Evolutionary conservation across 1,139 yeast species (phyloP), one percentile per base, ranked within the genome.

Genomic region (Yamadazyma kanchanaburiensis): DNA sequence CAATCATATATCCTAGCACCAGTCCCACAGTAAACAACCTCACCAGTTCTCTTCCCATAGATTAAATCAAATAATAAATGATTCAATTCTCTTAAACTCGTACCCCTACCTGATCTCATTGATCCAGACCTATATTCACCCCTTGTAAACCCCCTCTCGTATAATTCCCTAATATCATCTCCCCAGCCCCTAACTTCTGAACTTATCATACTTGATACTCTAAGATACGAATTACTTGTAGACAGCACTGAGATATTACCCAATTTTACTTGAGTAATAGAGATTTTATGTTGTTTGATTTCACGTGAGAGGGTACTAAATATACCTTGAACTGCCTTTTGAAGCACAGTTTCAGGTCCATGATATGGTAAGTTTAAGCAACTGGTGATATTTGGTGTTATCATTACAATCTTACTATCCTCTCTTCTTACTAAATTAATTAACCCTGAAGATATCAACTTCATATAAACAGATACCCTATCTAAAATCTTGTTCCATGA

Each of bases 361-460:
- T 72, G 77, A 47, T 65, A 74, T 6, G 77, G 73, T 40, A 72
- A 40, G 16, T 57, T 50, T 25, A 73, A 49, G 1, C 66, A 49
- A 33, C 74, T 60, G 6, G 69, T 54, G 12, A 72, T 63, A 25
- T 55, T 66, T 6, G 77, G 71, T 20, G 64, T 57, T 8, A 74
- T 47, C 15, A 68, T 45, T 12, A 74, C 59, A n/a, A 67, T 48
- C 32, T 67, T 71, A 12, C 77, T 55, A 19, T 64, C 52, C 29
- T 63, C 66, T 12, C 56, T 53, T 23, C 88, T 61, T 15, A 75
- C 71, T n/a, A 81, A 54, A 12, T 66, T 70, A 21, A 81, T 49
- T 31, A 81, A 60, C 1, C 87, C 87, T 20, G 71, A 67, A 2
- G 77, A 64, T 22, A 81, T 56, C 20, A 82, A 51, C 31, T 70